phyloP scores from a whole-genome alignment of 768 basidiomycete species.

The Podaxis carcinomalis region DNA sequence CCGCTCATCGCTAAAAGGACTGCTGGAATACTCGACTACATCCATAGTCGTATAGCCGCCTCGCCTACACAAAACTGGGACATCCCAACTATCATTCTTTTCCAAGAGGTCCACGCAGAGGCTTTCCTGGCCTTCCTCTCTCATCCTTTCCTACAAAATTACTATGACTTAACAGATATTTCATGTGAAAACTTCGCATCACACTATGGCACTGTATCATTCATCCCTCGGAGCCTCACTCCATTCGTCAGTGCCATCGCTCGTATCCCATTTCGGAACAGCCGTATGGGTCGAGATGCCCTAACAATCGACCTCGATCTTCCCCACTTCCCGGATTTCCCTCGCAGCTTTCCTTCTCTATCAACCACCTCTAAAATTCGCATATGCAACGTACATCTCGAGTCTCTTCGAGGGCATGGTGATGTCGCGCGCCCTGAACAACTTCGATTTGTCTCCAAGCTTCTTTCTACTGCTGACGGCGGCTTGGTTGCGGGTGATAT shows the following conservation, averaged over 20 bases:
- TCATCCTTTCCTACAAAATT: not conserved
- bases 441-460: not conserved
- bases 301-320: constrained; percentile 6
- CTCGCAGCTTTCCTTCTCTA: constrained; percentile 1
- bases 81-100: constrained; percentile 6
- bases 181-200: not conserved
- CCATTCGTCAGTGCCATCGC: not conserved
- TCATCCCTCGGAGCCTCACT: not conserved
- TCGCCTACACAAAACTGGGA: not conserved
- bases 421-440: constrained; percentile 5
- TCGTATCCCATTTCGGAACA: constrained; percentile 3
- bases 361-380: not conserved
- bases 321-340: not conserved
- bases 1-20: constrained; percentile 2
- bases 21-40: constrained; percentile 1
- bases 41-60: not conserved
- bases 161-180: constrained; percentile 6
- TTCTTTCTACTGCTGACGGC: not conserved
- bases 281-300: constrained; percentile 7
- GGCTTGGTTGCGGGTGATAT: constrained; percentile 10
- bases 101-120: constrained; percentile 4
- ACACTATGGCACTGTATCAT: constrained; percentile 1
- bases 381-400: constrained; percentile 4
- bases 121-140: constrained; percentile 5
- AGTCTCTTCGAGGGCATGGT: constrained; percentile 4